A percentile compares a stretch with the other conserved stretches of the same genome.
phyloP scores from a whole-genome alignment of 192 early-diverging fungal species.

The Gonapodya prolifera region DNA sequence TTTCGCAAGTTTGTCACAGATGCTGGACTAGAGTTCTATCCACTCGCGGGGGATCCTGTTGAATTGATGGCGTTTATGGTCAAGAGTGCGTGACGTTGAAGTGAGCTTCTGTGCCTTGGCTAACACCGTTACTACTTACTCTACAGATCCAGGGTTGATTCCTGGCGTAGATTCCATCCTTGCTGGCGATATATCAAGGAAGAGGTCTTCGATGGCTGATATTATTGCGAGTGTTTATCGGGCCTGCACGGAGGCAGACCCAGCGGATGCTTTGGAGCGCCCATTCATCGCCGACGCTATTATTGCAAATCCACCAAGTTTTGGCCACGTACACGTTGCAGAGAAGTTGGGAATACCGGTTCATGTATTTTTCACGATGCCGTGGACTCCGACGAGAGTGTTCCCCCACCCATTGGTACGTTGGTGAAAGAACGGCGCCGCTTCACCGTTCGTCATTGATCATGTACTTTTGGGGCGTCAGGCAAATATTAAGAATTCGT shows the following conservation, averaged over 20 bases:
- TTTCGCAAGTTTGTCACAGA: constrained; percentile 25
- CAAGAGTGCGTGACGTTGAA: constrained; percentile 12
- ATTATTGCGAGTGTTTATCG: constrained; percentile 18
- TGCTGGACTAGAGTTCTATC: constrained; percentile 25
- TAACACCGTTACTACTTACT: not conserved
- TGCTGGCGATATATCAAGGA: constrained; percentile 23
- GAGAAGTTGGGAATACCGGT: constrained; percentile 21
- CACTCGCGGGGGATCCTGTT: constrained; percentile 22
- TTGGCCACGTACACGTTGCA: constrained; percentile 25
- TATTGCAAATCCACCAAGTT: constrained; percentile 24
- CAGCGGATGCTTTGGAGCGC: constrained; percentile 12
- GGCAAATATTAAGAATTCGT: constrained; percentile 5
- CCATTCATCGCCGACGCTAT: constrained; percentile 20
- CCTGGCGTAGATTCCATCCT: constrained; percentile 17
- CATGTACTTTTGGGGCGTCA: no score
- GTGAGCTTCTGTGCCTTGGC: not conserved
- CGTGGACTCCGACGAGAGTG: constrained; percentile 13
- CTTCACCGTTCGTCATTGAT: no score
- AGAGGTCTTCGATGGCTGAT: constrained; percentile 16
- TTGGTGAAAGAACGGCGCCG: not conserved
- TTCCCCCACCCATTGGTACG: constrained; percentile 18
- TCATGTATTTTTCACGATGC: constrained; percentile 25
- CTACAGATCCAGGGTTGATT: constrained; percentile 18
- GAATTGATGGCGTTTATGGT: constrained; percentile 30
- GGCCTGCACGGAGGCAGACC: constrained; percentile 16